Conservation (phyloP, 148 eudicot species). For the Rheum nobile region DNA sequence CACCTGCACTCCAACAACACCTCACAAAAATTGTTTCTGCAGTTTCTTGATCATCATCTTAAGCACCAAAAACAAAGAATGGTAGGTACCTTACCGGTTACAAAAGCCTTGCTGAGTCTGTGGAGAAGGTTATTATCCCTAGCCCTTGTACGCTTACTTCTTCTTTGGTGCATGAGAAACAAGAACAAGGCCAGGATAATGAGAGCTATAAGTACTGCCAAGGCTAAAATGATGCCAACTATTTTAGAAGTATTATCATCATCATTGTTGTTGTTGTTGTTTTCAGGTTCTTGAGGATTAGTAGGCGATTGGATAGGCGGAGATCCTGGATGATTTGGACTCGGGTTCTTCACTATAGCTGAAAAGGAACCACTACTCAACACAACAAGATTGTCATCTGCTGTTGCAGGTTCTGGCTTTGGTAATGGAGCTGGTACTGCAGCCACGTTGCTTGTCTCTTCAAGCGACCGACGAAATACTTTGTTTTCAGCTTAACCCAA, state of each 20-base stretch:
- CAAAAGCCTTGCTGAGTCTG: constrained; percentile 36
- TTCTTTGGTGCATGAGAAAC: constrained; percentile 8
- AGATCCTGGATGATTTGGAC: not conserved
- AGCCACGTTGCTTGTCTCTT: constrained; percentile 23
- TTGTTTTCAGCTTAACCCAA: constrained; percentile 3
- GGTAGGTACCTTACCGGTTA: constrained; percentile 24
- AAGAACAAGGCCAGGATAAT: constrained; percentile 11
- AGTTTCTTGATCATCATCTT: not conserved
- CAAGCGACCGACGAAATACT: constrained; percentile 15
- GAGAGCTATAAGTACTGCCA: constrained; percentile 3
- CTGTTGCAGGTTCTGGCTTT: not conserved
- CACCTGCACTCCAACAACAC: constrained; percentile 20
- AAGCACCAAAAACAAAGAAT: not conserved
- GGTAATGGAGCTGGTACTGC: constrained; percentile 12
- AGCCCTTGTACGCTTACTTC: constrained; percentile 12
- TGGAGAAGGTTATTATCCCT: constrained; percentile 30
- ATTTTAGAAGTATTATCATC: not conserved
- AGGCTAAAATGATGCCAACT: constrained; percentile 1
- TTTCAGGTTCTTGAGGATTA: not conserved
- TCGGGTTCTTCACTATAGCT: constrained; percentile 9
- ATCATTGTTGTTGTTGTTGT: not conserved
- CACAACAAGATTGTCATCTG: not conserved
- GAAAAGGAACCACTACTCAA: constrained; percentile 30
- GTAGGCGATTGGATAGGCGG: constrained; percentile 7
- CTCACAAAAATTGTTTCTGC: not conserved